phyloP scores from a whole-genome alignment of 352 stramenopile species.

The Phytopythium chamaehyphon region DNA sequence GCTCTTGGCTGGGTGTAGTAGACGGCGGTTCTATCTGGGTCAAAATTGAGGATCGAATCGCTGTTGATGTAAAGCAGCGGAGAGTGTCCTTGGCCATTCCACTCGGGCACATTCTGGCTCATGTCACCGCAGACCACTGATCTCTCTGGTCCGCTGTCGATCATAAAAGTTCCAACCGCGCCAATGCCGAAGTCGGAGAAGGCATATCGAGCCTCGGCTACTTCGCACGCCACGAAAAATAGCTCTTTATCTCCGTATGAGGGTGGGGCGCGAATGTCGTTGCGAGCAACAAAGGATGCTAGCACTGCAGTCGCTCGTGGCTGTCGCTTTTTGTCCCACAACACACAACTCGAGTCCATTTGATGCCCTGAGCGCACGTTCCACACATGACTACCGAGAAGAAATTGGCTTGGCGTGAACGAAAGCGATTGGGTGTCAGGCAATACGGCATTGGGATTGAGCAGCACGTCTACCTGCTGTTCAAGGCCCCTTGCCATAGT shows the following conservation, averaged over 20 bases:
- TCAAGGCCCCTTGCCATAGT: no score
- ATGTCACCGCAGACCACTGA: constrained; percentile 36
- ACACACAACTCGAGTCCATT: constrained; percentile 43
- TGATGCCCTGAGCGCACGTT: constrained; percentile 45
- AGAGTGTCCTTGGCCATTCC: constrained; percentile 6
- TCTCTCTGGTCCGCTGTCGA: constrained; percentile 16
- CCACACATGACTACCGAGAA: constrained; percentile 42
- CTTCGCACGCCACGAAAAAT: constrained; percentile 50
- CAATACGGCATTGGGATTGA: constrained; percentile 20
- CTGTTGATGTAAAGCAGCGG: constrained; percentile 41
- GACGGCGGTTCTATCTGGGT: constrained; percentile 19
- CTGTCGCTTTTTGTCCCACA: constrained; percentile 54
- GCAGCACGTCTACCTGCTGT: constrained; percentile 27
- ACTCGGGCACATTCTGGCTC: constrained; percentile 35
- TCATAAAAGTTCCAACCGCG: constrained; percentile 24
- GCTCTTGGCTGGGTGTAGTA: constrained; percentile 25
- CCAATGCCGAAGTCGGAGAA: constrained; percentile 48
- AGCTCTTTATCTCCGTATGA: constrained; percentile 53
- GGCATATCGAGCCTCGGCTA: constrained; percentile 42
- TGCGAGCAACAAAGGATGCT: constrained; percentile 35
- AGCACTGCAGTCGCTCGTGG: constrained; percentile 43
- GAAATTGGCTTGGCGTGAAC: constrained; percentile 33
- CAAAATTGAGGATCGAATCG: constrained; percentile 33
- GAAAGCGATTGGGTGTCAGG: constrained; percentile 10
- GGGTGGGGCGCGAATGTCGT: constrained; percentile 21